Evolutionary conservation across 441 rosid genomes (phyloP), one percentile per base, ranked within the genome.

Genomic region (Bocquillonia castaneifolia): DNA sequence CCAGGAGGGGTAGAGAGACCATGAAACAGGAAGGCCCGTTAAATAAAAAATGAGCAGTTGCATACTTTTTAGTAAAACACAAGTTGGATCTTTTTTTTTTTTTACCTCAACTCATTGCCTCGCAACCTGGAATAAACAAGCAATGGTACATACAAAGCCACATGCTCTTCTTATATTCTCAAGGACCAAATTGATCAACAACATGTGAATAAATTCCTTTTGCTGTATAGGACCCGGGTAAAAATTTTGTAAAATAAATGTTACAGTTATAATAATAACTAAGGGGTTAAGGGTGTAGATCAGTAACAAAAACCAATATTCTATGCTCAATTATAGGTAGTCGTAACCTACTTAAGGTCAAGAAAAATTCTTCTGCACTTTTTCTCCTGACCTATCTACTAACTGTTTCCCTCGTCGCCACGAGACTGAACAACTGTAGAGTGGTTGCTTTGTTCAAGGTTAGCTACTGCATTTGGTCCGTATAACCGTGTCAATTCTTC

Each of bases 381-480:
- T 69, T 9, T 28, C 26, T 8, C 18, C 12, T 14, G 1, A 44
- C 9, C 29, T 32, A 9, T 10, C 40, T 50, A 31, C 28, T 36
- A 88, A 59, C 86, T 73, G 66, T 67, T 78, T 32, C 78, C 82
- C 67, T 83, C 88, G 20, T 77, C 82, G 22, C 72, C 82, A 6
- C 17, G 71, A 1, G 88, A 70, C 47, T 32, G 79, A 71, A 67
- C 79, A 59, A 67, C 81, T 20, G 77, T 66, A 58, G 80, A 72
- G 9, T 82, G 74, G 63, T 74, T 76, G 63, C 70, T 72, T 71
- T 79, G 79, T 67, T 83, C 90, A 34, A 86, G 79, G 70, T 83
- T 83, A 67, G 92, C 90, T 39, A 90, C 79, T 15, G 86, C 90
- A 44, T 90, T 96, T 32, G 97, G 81, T 78, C 93, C 97, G 36